Percentiles rank a stretch among this genome's conserved stretches.
These are phyloP conservation scores for Catharanthus roseus DNA, from an alignment of 257 asterid genomes.

Conservation along the genomic window DNA sequence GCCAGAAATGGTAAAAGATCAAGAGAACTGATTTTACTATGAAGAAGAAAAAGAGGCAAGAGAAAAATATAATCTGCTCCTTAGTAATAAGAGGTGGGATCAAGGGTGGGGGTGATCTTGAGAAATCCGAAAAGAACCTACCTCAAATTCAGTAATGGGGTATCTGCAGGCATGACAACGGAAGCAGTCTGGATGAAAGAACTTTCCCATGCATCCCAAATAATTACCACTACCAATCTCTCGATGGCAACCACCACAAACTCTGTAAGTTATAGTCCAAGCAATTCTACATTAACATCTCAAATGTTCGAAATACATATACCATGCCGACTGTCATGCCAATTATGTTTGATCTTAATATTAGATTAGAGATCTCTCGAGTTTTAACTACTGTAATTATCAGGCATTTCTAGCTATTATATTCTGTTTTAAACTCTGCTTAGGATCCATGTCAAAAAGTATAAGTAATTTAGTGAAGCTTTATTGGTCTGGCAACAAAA, in stretches of 20 bases:
- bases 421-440: not conserved
- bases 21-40: not conserved
- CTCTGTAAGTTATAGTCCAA: slow-evolving; percentile 33
- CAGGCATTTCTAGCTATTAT: too few relatives aligned
- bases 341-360: not conserved
- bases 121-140: slow-evolving; percentile 15
- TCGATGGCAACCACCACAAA: slow-evolving; percentile 78
- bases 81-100: not conserved
- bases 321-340: not conserved
- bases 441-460: not conserved
- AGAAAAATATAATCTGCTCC: not conserved
- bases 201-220: slow-evolving; percentile 90
- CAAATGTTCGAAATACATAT: not conserved
- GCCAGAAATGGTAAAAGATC: slow-evolving; percentile 16
- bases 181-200: slow-evolving; percentile 88
- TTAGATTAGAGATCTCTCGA: not conserved
- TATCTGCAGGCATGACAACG: slow-evolving; percentile 68
- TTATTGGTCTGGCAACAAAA: not conserved
- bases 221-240: slow-evolving; percentile 75
- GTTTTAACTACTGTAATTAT: not conserved
- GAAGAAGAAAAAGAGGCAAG: not conserved
- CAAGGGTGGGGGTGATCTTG: not conserved
- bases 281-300: not conserved
- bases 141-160: slow-evolving; percentile 92
- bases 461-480: not conserved